Evolutionary conservation across 345 rosid species (phyloP).

Genomic region (Lagerstroemia speciosa): DNA sequence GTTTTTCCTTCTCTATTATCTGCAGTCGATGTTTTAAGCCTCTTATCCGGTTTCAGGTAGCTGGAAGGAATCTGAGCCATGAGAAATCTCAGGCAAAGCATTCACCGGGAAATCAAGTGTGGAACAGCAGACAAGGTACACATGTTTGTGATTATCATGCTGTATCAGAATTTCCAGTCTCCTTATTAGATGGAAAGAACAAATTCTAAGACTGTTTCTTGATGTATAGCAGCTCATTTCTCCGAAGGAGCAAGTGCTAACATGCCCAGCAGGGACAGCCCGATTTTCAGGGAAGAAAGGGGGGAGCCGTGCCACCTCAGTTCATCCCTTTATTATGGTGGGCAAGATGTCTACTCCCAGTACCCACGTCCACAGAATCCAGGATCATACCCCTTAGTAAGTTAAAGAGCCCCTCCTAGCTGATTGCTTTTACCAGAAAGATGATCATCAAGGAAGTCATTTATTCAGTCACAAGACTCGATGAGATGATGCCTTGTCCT

Average conservation of each 20-base stretch:
- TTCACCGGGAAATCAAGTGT: slow-evolving; percentile 25
- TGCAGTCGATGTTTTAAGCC: neutral
- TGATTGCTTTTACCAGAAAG: neutral
- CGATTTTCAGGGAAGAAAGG: slow-evolving; percentile 38
- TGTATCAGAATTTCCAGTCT: neutral
- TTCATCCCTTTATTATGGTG: slow-evolving; percentile 88
- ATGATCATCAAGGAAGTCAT: neutral
- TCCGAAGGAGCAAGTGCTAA: slow-evolving; percentile 23
- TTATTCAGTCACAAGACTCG: neutral
- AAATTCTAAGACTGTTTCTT: slow-evolving; percentile 3
- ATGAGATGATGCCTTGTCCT: neutral
- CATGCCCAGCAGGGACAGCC: slow-evolving; percentile 25
- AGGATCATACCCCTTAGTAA: slow-evolving; percentile 41
- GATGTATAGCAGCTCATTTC: slow-evolving; percentile 20
- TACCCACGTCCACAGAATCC: slow-evolving; percentile 25
- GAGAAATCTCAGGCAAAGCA: slow-evolving; percentile 40
- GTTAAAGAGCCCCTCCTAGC: slow-evolving; percentile 14
- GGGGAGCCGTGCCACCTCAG: slow-evolving; percentile 62
- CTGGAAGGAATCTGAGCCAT: slow-evolving; percentile 34
- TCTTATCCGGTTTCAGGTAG: slow-evolving; percentile 27
- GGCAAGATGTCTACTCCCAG: slow-evolving; percentile 56
- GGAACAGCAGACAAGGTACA: slow-evolving; percentile 40
- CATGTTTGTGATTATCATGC: slow-evolving; percentile 28
- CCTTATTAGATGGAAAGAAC: neutral
- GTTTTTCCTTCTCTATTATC: neutral